Evolutionary conservation across 2,329 filamentous ascomycete species (phyloP), one percentile per base, ranked within the genome.

Genomic region (Tolypocladium ovalisporum): DNA sequence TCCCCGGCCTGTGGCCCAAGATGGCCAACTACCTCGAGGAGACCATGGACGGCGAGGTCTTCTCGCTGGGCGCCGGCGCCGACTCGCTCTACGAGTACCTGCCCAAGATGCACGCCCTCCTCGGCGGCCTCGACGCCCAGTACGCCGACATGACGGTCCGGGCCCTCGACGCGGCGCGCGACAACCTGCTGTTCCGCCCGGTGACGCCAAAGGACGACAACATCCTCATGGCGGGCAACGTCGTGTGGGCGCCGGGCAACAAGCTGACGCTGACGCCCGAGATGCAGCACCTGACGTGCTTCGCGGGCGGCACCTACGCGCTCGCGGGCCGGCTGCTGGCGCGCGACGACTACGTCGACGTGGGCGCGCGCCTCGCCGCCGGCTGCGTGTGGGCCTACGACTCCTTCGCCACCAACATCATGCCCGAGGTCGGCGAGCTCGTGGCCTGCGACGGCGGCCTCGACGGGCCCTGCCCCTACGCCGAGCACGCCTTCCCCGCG

Each of bases 1-100:
- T 91, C 10, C 88, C 88, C 2, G 88, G 89, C 2, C 75, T 92
- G 70, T 91, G 87, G 86, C 87, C 88, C 0, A 76, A 82, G 57
- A 75, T 74, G 57, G 71, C 91, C 55, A 84, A 90, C 70, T 84
- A 65, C 76, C 79, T 64, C 74, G 80, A 62, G 76, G 83, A 72
- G 70, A 78, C 66, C 65, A 73, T 72, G 54, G 61, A 66, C 1
- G 70, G 71, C 29, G 60, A 61, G 17, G 62, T 68, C 61, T 80
- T 78, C 58, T 76, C 73, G 9, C 67, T 80, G 19, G 77, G 76
- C 37, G 74, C 73, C 17, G 71, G 73, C 39, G 70, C 76, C 15
- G 76, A 80, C 63, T 80, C 77, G 7, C 65, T 79, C 4, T 85
- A 84, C 65, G 82, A 85, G 62, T 85, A 85, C 61, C 73, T 84